Evolutionary conservation across 2,329 filamentous ascomycete genomes (phyloP), one percentile per base, ranked within the genome.

Genomic region (Westerdykella aurantiaca): DNA sequence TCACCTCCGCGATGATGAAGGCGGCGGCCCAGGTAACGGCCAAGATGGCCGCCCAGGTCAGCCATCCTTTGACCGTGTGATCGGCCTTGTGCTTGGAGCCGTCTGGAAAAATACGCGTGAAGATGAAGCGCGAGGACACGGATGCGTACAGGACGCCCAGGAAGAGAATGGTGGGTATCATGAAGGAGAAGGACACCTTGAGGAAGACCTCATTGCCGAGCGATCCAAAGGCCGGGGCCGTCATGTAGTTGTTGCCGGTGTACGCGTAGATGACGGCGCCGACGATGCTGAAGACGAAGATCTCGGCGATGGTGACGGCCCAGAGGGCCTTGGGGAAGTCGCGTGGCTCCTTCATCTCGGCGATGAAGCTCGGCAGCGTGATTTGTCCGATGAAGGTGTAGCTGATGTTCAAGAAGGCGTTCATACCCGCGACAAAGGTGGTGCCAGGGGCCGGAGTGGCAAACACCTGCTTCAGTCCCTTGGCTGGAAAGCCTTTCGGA

Each of bases 361-460:
- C 89, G 52, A 96, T 96, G 72, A 96, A 96, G 55, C 86, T 91
- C 0, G 90, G 90, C 12, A 96, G 76, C 0, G 90, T 95, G 57
- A 95, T 95, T 64, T 96, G 90, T 0, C 90, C 90, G 54, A 96
- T 95, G 63, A 96, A 95, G 0, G 90, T 95, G 66, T 95, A 96
- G 69, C 83, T 88, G 62, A 96, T 96, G 69, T 96, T 96, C 65
- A 96, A 77, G 69, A 95, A 95, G 0, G 90, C 90, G 42, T 82
- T 88, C 76, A 95, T 83, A 17, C 83, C 89, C 2, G 77, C 73
- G 3, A 95, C 86, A 55, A 94, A 95, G 0, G 85, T 86, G 0
- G 88, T 94, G 14, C 83, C 80, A 2, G 74, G 67, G 2, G 81
- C 68, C 0, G 89, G 86, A 16, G 90, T 63, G 0, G 81, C 81